Base-by-base conservation (phyloP, 805 yeast genomes). In the Saccharomycopsis sp. region DNA sequence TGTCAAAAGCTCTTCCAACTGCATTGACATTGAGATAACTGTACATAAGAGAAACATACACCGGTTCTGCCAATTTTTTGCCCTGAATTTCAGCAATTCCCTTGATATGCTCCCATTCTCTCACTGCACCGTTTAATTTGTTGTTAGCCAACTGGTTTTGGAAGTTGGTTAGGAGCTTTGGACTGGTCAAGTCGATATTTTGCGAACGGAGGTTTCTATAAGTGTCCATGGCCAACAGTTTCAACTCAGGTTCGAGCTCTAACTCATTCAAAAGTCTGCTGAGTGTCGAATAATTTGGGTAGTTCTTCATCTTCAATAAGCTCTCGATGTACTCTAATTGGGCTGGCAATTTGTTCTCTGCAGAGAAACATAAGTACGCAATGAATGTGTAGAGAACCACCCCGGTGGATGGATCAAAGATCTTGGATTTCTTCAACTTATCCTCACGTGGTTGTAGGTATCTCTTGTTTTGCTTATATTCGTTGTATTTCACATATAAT, bases 11-110 rank as follows among this genome's bases (percentile, higher is more conserved):
- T 42, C 70, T 71, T 15, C 68, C 68, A 17, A 73, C 70, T 25
- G 64, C 61, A 47, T 73, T 73, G 47, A 72, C 65, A 1, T 68
- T 71, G 57, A 73, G 73, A 66, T 71, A 81, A 47, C 75, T 75
- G 38, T 73, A 68, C 85, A 84, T 80, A 57, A 79, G 66, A 38
- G 72, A 69, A 53, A 72, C 68, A 54, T 78, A 67, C 0, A 82
- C 75, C 5, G 66, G 67, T 63, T 78, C 80, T 2, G 70, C 68
- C 20, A 83, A 66, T 3, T 74, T 68, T 14, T 61, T 67, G 1
- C 70, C 69, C 54, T 70, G 72, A 7, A 64, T 55, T 12, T 62
- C 61, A 3, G 75, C 63, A 2, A 66, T 63, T 12, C 56, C 55
- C n/a, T 66, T 62, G 12, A 68, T 58, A 3, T 60, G 60, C 3